Base-by-base conservation (phyloP, 83 land plant species). In the Thuja plicata region DNA sequence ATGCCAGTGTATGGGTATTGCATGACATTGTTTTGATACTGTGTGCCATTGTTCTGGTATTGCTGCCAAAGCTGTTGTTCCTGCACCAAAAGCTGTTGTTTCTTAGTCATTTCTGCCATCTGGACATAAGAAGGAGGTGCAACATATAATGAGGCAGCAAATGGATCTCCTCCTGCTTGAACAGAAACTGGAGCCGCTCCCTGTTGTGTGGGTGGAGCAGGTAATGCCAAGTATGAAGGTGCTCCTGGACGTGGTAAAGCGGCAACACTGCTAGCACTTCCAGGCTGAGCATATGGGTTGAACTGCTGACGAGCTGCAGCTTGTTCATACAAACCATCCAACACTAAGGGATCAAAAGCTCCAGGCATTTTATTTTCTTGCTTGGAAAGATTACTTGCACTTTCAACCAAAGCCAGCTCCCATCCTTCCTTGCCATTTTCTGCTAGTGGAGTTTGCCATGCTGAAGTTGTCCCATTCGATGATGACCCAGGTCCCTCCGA, bases 211-310 rank as follows among this genome's bases (percentile, higher is more conserved):
- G 96, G 94, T 0, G 99, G 99, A 7, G 99, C 99, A 32, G 99
- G 99, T 38, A 98, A 90, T 17, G 99, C 99, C 86, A 98, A 85
- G 15, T 92, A 93, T 1, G 90, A 90, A 1, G 93, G 62, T 15
- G 89, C 30, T 32, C 91, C 95, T 3, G 94, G 91, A 13, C 90
- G 93, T 0, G 99, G 98, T 86, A 98, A 40, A 27, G 97, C 99
- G 13, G 97, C 99, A 40, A 97, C 96, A 87, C 99, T 98, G 90
- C 99, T 98, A 3, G 97, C 94, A 83, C 99, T 98, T 21, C 99
- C 99, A 1, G 93, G 88, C 27, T 91, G 94, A 54, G 88, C 84
- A 57, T 91, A 87, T 1, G 95, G 91, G 85, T 89, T 91, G 45
- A 87, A 81, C 54, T 95, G 96, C 88, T 97, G 96, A 79, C 91